phyloP scores from a whole-genome alignment of 139 green algal genomes.

The Coelastrella sp. region DNA sequence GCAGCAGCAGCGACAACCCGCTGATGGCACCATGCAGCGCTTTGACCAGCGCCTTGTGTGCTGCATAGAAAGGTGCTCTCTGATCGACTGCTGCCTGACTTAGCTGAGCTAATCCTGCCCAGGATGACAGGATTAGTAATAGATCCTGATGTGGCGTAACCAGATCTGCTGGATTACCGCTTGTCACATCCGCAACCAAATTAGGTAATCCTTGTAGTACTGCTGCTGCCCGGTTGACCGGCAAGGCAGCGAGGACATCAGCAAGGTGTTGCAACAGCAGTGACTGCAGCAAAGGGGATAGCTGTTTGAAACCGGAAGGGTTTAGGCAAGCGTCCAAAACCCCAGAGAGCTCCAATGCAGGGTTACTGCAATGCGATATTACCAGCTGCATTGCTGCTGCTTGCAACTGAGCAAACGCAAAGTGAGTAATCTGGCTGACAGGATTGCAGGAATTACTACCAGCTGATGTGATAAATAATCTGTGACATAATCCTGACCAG shows the following conservation, averaged over 20 bases:
- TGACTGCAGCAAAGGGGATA: neutral
- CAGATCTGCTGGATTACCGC: neutral
- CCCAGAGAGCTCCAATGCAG: slow-evolving; percentile 14
- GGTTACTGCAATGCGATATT: slow-evolving; percentile 1
- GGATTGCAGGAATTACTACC: neutral
- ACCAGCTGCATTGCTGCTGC: neutral
- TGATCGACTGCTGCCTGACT: slow-evolving; percentile 10
- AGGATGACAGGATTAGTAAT: slow-evolving; percentile 4
- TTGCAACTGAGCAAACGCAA: slow-evolving; percentile 15
- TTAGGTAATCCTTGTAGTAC: neutral
- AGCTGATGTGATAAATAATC: neutral
- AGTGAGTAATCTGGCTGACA: neutral
- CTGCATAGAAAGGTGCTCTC: neutral
- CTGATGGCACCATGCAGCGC: neutral
- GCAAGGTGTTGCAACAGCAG: slow-evolving; percentile 23
- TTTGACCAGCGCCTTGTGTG: neutral
- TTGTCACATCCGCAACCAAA: neutral
- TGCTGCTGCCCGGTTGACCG: slow-evolving; percentile 11
- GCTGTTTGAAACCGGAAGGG: slow-evolving; percentile 11
- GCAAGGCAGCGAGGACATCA: slow-evolving; percentile 7
- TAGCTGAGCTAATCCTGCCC: neutral
- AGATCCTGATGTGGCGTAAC: neutral
- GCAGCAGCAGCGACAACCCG: slow-evolving; percentile 1
- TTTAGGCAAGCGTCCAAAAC: slow-evolving; percentile 33
- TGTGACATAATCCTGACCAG: neutral